Conservation (phyloP, 1,284 basidiomycete species). For the Hymenochaete sp. region DNA sequence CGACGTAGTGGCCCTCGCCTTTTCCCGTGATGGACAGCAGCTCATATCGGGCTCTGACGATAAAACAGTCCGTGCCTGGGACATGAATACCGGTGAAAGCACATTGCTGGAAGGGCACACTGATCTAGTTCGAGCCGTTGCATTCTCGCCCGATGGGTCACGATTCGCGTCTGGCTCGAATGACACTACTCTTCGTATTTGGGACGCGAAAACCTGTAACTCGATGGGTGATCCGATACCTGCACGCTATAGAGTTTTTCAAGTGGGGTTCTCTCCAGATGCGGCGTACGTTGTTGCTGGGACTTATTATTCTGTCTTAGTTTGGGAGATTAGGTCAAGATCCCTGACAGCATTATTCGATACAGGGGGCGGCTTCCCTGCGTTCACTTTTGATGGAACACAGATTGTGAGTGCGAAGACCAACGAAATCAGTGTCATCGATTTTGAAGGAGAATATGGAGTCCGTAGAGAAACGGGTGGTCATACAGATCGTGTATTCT, state of each 20-base stretch:
- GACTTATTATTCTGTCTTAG: constrained; percentile 6
- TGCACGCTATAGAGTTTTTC: too few relatives aligned
- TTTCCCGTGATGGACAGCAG: not conserved
- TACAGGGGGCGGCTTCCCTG: too few relatives aligned
- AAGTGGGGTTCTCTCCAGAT: constrained; percentile 11
- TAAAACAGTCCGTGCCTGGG: constrained; percentile 1
- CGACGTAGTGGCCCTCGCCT: not conserved
- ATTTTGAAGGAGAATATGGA: not conserved
- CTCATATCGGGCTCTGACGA: constrained; percentile 2
- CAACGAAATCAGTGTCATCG: not conserved
- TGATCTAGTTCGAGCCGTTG: not conserved
- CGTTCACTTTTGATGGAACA: too few relatives aligned
- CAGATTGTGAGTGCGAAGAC: too few relatives aligned
- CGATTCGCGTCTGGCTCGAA: not conserved
- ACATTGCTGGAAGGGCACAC: not conserved
- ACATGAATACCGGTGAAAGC: not conserved
- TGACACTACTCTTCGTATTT: not conserved
- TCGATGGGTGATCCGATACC: too few relatives aligned
- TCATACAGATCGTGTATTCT: not conserved
- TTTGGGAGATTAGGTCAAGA: too few relatives aligned
- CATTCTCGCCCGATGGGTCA: not conserved
- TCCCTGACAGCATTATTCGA: too few relatives aligned
- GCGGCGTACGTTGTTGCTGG: constrained; percentile 4
- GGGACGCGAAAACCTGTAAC: constrained; percentile 13
- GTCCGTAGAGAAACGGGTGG: too few relatives aligned